phyloP scores from a whole-genome alignment of 1,284 basidiomycete species.

The Ganoderma multipileum region DNA sequence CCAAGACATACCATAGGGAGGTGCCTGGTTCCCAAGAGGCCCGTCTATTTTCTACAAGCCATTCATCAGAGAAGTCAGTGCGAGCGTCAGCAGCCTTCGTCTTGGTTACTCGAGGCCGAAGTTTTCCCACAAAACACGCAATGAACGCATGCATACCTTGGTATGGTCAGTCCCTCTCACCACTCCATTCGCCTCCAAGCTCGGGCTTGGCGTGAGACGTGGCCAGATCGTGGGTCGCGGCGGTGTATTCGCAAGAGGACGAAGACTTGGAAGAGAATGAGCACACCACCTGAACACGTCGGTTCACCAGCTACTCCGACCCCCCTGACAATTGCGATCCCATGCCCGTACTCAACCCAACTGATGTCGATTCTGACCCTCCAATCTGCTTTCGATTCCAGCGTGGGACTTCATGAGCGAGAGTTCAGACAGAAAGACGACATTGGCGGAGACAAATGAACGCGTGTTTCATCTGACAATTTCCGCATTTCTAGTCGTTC shows the following conservation, averaged over 20 bases:
- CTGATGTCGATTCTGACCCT: neutral
- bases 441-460: neutral
- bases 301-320: neutral
- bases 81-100: conserved; percentile 16
- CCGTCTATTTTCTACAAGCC: conserved; percentile 17
- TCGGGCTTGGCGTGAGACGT: conserved; percentile 10
- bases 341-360: neutral
- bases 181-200: neutral
- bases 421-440: neutral
- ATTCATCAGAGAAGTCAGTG: conserved; percentile 10
- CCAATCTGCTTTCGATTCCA: neutral
- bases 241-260: neutral
- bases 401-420: neutral
- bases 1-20: conserved; percentile 27
- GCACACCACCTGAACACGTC: neutral
- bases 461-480: neutral
- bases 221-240: neutral
- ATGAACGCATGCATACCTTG: conserved; percentile 21
- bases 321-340: neutral
- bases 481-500: neutral
- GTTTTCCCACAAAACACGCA: conserved; percentile 22
- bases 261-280: neutral
- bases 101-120: conserved; percentile 22
- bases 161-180: conserved; percentile 28
- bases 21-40: conserved; percentile 29